Conservation (phyloP, 1,139 yeast species). For the Protomyces inouyei region DNA sequence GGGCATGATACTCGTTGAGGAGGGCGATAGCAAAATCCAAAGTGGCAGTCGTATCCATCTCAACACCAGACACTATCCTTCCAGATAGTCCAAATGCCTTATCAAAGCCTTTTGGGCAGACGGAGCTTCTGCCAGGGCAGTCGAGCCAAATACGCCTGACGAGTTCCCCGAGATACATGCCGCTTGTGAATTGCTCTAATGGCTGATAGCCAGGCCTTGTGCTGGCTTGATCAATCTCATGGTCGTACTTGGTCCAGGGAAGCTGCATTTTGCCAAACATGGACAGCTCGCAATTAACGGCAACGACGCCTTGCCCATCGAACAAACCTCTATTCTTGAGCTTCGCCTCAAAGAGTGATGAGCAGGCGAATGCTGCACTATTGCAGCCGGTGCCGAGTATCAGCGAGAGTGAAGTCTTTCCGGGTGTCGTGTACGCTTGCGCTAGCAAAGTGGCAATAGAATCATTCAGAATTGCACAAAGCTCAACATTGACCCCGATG, state of each 20-base stretch:
- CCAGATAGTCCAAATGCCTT: conserved; percentile 35
- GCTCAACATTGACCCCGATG: conserved; percentile 52
- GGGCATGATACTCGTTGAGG: conserved; percentile 34
- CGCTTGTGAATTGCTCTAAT: conserved; percentile 80
- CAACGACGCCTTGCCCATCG: neutral
- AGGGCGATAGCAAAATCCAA: conserved; percentile 33
- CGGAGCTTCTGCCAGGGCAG: conserved; percentile 39
- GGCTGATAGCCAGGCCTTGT: conserved; percentile 76
- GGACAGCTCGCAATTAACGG: conserved; percentile 41
- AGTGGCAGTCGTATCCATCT: conserved; percentile 31
- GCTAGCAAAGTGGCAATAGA: conserved; percentile 81
- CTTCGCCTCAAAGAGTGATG: neutral
- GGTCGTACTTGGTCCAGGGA: conserved; percentile 71
- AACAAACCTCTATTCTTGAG: neutral
- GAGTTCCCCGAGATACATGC: conserved; percentile 83
- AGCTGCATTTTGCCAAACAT: conserved; percentile 41
- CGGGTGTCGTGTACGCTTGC: conserved; percentile 60
- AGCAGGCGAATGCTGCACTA: conserved; percentile 39
- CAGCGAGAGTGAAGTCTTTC: conserved; percentile 65
- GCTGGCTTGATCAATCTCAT: conserved; percentile 57
- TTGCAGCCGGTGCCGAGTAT: conserved; percentile 92
- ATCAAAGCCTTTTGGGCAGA: conserved; percentile 34
- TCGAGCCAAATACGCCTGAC: conserved; percentile 66
- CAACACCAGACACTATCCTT: conserved; percentile 37
- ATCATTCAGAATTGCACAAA: conserved; percentile 82